A percentile compares a stretch with the other conserved stretches of the same genome.
These are phyloP conservation scores for Kwoniella dejecticola DNA, from an alignment of 768 basidiomycete genomes.

Conservation along the genomic window DNA sequence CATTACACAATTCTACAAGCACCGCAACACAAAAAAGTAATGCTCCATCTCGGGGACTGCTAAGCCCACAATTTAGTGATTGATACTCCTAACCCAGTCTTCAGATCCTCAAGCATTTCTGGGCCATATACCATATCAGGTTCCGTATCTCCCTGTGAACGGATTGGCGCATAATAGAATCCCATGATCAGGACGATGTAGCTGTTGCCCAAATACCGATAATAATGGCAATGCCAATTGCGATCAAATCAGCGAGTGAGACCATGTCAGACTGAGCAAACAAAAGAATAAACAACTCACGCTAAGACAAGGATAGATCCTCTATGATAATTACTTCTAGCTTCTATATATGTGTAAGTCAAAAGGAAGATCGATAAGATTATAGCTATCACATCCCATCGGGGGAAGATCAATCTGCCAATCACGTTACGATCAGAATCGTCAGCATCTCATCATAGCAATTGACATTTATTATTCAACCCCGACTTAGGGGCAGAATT, in stretches of 20 bases:
- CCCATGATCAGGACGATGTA: constrained; percentile 89
- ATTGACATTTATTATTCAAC: no score
- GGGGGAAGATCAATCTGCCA: constrained; percentile 89
- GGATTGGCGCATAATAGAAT: constrained; percentile 72
- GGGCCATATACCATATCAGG: constrained; percentile 14
- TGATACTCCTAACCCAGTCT: constrained; percentile 1
- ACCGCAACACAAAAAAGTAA: no score
- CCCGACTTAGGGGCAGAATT: no score
- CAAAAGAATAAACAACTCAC: constrained; percentile 57
- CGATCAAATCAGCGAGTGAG: no score
- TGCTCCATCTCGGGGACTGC: no score
- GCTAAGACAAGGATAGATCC: constrained; percentile 93
- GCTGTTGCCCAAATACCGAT: constrained; percentile 61
- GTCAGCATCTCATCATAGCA: no score
- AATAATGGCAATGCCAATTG: no score
- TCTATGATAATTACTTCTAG: constrained; percentile 96
- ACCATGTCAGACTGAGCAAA: no score
- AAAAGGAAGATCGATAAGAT: constrained; percentile 95
- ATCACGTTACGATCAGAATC: background rate
- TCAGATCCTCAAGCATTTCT: background rate
- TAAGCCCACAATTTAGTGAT: constrained; percentile 20
- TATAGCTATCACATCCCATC: constrained; percentile 95
- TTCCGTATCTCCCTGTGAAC: constrained; percentile 9
- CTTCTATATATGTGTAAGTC: constrained; percentile 98
- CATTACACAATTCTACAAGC: no score